These are phyloP conservation scores for Vicia sativa DNA, from an alignment of 306 rosid species.

Conservation along the genomic window DNA sequence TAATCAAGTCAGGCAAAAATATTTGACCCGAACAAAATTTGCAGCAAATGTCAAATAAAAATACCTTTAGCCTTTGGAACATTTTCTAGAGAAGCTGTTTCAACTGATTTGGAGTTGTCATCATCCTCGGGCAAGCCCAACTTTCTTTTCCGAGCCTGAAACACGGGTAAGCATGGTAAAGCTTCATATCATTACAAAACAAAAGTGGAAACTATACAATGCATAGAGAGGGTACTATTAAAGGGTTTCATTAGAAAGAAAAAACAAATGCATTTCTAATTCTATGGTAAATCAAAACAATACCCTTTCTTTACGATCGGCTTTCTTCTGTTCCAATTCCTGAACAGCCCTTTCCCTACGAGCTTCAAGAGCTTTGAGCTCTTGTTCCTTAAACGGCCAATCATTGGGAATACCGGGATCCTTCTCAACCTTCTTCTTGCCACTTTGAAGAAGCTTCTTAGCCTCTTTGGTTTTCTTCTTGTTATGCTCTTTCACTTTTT, in stretches of 20 bases:
- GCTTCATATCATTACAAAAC: neutral
- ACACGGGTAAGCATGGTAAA: neutral
- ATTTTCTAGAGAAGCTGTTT: slow-evolving; percentile 15
- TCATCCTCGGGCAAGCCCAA: slow-evolving; percentile 73
- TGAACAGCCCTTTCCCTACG: slow-evolving; percentile 72
- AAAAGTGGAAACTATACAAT: slow-evolving; percentile 9
- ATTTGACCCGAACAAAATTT: neutral
- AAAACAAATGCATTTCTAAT: too few relatives aligned
- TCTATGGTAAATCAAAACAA: too few relatives aligned
- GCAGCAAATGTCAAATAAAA: slow-evolving; percentile 15
- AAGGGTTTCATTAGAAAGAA: neutral
- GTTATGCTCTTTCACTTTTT: slow-evolving; percentile 87
- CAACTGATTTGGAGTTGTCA: slow-evolving; percentile 41
- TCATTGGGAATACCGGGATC: slow-evolving; percentile 99
- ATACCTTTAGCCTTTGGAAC: slow-evolving; percentile 58
- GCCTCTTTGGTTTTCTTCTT: slow-evolving; percentile 91
- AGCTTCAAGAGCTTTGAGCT: slow-evolving; percentile 83
- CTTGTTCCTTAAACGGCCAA: slow-evolving; percentile 98
- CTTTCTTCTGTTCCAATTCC: slow-evolving; percentile 84
- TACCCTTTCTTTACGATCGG: slow-evolving; percentile 93
- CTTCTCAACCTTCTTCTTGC: slow-evolving; percentile 78
- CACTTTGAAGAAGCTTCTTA: slow-evolving; percentile 64
- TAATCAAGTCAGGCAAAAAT: neutral
- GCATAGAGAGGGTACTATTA: too few relatives aligned
- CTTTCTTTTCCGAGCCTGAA: slow-evolving; percentile 90